phyloP scores from a whole-genome alignment of 495 filamentous ascomycete species.

The Aspergillus sclerotioniger region DNA sequence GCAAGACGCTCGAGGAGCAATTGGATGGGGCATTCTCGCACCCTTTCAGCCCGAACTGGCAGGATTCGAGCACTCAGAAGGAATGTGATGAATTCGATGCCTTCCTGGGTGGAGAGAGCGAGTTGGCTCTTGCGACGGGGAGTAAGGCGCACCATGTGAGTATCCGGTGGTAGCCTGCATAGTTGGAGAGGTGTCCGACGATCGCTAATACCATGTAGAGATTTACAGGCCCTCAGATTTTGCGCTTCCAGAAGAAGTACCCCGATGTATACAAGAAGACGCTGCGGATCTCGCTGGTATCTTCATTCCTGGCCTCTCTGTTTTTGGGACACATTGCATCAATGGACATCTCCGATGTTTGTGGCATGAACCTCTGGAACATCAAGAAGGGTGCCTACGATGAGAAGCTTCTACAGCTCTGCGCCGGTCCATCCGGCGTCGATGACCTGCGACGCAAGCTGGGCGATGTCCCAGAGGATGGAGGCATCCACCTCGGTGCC shows the following conservation, averaged over 20 bases:
- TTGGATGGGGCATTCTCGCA: conserved; percentile 76
- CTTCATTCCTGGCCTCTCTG: conserved; percentile 89
- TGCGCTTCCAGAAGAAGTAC: conserved; percentile 76
- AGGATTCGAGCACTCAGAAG: conserved; percentile 87
- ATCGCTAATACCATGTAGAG: conserved; percentile 50
- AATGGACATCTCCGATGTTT: conserved; percentile 91
- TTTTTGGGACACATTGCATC: conserved; percentile 84
- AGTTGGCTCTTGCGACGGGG: conserved; percentile 75
- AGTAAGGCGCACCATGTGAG: conserved; percentile 92
- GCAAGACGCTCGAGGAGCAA: conserved; percentile 64
- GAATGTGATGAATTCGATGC: conserved; percentile 88
- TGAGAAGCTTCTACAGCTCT: conserved; percentile 68
- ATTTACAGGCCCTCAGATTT: conserved; percentile 97
- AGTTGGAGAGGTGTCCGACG: neutral
- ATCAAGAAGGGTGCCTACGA: conserved; percentile 72
- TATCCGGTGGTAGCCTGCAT: conserved; percentile 5
- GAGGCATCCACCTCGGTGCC: conserved; percentile 71
- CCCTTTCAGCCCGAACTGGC: conserved; percentile 92
- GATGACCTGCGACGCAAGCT: conserved; percentile 74
- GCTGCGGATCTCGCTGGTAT: conserved; percentile 85
- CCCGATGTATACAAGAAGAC: conserved; percentile 79
- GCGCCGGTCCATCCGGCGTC: conserved; percentile 67
- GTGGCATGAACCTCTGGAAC: conserved; percentile 97
- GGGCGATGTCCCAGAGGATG: conserved; percentile 74
- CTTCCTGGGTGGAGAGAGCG: conserved; percentile 59